Evolutionary conservation across 495 filamentous ascomycete species (phyloP), one percentile per base, ranked within the genome.

Genomic region (Aspergillus steynii): DNA sequence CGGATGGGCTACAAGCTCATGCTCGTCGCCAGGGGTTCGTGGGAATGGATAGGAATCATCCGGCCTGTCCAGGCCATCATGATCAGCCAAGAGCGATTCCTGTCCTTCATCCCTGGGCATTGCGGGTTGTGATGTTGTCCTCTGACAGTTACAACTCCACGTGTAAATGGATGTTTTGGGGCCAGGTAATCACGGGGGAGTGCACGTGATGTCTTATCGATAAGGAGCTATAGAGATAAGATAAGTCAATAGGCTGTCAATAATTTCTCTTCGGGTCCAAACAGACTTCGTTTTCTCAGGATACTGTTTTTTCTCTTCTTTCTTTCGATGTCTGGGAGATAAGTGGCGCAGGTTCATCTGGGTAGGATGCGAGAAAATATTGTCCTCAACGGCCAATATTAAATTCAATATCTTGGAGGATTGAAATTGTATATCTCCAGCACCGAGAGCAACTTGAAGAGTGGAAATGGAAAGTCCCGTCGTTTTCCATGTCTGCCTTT

Each of bases 71-170:
- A 58, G 63, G 60, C 63, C 70, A 68, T 71, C 56, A 46, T 59
- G 64, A 52, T 67, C 75, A 70, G 65, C 65, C 64, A 72, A 53
- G 54, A 66, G 65, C 67, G 59, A 65, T 65, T 67, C 56, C 42
- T 64, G 62, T 65, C 56, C 61, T 62, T 80, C 76, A 78, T 78
- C 76, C 65, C 69, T 66, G 63, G 74, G 72, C 78, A 81, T 81
- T 59, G 71, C 74, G 77, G 71, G 70, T 65, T 65, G 50, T 69
- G 42, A 55, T 20, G 53, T 28, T 64, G 29, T 48, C 55, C 29
- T 29, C 50, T 25, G 42, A 52, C 31, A 37, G 28, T n/a, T 50
- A 55, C 31, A 58, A 15, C 37, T 48, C 28, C 32, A 56, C 54
- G 50, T 53, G 61, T 47, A 56, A 12, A 12, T 53, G 51, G 58